A percentile compares a stretch with the other conserved stretches of the same genome.
Conservation (phyloP, 192 early-diverging fungal species). For the Coemansia sp. region DNA sequence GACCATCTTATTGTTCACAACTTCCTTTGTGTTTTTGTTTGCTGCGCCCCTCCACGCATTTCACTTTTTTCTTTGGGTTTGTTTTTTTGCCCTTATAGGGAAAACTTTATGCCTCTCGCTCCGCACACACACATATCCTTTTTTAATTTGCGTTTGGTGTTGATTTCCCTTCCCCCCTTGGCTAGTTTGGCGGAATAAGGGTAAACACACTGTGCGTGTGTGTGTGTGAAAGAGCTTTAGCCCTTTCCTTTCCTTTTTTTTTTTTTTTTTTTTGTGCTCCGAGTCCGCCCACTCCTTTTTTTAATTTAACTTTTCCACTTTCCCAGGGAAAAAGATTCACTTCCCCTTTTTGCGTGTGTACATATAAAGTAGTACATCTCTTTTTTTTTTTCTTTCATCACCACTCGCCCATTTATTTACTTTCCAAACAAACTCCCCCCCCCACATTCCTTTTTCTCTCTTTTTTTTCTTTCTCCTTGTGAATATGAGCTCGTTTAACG, state of each 20-base stretch:
- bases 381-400: not conserved
- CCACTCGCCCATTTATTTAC: no score
- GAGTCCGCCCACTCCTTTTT: not conserved
- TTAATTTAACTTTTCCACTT: conserved; percentile 2
- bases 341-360: no score
- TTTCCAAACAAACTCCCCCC: not conserved
- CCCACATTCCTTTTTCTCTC: not conserved
- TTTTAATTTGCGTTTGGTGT: no score
- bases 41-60: not conserved
- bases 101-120: no score
- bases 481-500: not conserved
- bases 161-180: no score
- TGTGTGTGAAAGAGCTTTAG: not conserved
- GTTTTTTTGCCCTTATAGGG: no score
- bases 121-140: no score
- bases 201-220: conserved; percentile 5
- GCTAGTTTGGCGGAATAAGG: conserved; percentile 1
- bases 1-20: not conserved
- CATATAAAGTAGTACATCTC: no score
- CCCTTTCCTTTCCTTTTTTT: no score
- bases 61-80: conserved; percentile 8
- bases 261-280: not conserved
- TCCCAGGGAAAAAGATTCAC: not conserved
- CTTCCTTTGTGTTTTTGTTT: not conserved
- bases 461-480: not conserved